Percentiles rank a stretch among this genome's conserved stretches.
phyloP scores from a whole-genome alignment of 495 filamentous ascomycete species.

The Xylaria venustula region DNA sequence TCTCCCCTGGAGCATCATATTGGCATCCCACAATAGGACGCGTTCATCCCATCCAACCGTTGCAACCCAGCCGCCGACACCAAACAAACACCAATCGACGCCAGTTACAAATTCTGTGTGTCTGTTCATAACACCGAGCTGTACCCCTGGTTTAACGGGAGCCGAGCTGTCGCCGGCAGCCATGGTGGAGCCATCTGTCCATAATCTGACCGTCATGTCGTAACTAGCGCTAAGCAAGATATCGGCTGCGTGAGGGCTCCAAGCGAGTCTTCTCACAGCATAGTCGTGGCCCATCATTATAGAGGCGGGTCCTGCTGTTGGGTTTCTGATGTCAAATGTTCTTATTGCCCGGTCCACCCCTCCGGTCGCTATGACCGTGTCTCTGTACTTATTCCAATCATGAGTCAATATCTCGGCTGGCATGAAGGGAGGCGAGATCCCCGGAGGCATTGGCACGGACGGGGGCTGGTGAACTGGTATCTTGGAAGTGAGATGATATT shows the following conservation, averaged over 20 bases:
- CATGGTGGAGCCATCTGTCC: slow-evolving; percentile 73
- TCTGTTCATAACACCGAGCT: slow-evolving; percentile 82
- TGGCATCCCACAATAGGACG: slow-evolving; percentile 88
- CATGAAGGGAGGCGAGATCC: slow-evolving; percentile 28
- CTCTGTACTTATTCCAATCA: slow-evolving; percentile 98
- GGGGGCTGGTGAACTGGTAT: slow-evolving; percentile 73
- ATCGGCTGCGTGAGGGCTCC: slow-evolving; percentile 88
- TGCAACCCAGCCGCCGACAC: slow-evolving; percentile 91
- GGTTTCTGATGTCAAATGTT: slow-evolving; percentile 81
- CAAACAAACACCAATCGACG: slow-evolving; percentile 97
- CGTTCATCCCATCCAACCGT: slow-evolving; percentile 92
- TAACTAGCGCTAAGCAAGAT: slow-evolving; percentile 86
- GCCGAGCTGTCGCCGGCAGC: slow-evolving; percentile 29
- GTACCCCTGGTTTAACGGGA: slow-evolving; percentile 51
- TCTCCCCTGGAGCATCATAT: slow-evolving; percentile 34
- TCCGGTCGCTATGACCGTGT: slow-evolving; percentile 75
- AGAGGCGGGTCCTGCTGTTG: slow-evolving; percentile 64
- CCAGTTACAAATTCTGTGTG: slow-evolving; percentile 98
- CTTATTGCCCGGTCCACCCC: slow-evolving; percentile 88
- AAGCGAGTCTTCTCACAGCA: slow-evolving; percentile 78
- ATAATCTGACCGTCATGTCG: slow-evolving; percentile 94
- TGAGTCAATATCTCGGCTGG: slow-evolving; percentile 81
- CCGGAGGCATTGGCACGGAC: slow-evolving; percentile 35
- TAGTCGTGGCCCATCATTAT: slow-evolving; percentile 84
- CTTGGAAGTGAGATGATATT: slow-evolving; percentile 74